These are phyloP conservation scores for Penicillium sp. DNA, from an alignment of 2,329 filamentous ascomycete species.

Conservation along the genomic window DNA sequence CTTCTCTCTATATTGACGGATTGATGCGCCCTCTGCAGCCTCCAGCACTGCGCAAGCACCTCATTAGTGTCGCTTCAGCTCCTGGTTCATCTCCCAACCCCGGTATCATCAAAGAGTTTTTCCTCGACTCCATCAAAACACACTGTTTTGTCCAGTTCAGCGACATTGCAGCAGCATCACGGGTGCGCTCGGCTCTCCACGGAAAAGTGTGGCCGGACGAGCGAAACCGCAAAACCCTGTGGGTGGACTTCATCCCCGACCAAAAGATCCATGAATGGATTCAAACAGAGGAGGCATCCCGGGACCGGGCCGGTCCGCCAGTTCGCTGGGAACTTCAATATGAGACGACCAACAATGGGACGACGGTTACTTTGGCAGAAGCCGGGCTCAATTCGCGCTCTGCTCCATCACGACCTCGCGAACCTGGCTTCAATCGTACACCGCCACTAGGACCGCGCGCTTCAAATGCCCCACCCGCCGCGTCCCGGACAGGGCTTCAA, in stretches of 20 bases:
- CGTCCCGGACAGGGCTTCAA: conserved; percentile 45
- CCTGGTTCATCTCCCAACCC: conserved; percentile 49
- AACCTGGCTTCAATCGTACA: conserved; percentile 26
- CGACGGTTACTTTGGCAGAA: conserved; percentile 56
- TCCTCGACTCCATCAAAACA: conserved; percentile 77
- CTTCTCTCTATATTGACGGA: conserved; percentile 80
- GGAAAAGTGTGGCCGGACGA: conserved; percentile 81
- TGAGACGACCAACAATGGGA: conserved; percentile 52
- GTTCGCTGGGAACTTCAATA: conserved; percentile 72
- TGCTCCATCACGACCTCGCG: conserved; percentile 24
- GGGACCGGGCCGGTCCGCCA: conserved; percentile 36
- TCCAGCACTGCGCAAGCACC: conserved; percentile 60
- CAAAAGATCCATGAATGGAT: conserved; percentile 71
- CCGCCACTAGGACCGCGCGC: conserved; percentile 28
- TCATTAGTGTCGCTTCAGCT: conserved; percentile 63
- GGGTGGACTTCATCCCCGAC: conserved; percentile 83
- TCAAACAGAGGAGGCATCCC: conserved; percentile 56
- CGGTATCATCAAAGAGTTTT: conserved; percentile 61
- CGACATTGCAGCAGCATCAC: conserved; percentile 63
- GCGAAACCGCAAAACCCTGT: conserved; percentile 73
- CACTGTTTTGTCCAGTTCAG: conserved; percentile 78
- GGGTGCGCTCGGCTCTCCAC: conserved; percentile 72
- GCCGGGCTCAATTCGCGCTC: conserved; percentile 26
- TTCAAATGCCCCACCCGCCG: conserved; percentile 21
- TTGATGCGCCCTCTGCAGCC: conserved; percentile 81